Base-by-base conservation (phyloP, 805 yeast species). In the Yamadazyma endophytica region DNA sequence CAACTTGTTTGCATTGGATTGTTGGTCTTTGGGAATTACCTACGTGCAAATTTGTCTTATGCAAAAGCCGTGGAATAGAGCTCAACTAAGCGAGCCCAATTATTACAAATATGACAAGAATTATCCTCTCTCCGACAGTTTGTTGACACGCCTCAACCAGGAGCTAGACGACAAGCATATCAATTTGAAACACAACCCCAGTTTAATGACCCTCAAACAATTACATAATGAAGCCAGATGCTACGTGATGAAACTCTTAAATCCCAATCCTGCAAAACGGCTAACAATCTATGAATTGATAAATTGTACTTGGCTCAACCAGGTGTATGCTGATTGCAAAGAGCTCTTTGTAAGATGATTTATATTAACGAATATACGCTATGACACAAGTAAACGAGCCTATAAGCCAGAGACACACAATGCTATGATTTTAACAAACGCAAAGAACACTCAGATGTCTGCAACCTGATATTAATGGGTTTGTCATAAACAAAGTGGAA, bases 1-100 rank as follows among this genome's bases (percentile, higher is more conserved):
- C 15, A 29, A 39, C 6, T 30, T 39, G n/a, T 37, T 47, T 26
- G 26, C 36, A 1, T 16, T 31, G 7, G 81, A 75, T 49, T 54
- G 61, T 29, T 75, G 81, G 81, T 57, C 76, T 3, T 43, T 75
- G 24, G 79, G 75, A 0, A 58, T 75, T 6, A 42, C 70, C 5
- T 75, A 73, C 42, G 66, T 71, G 40, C 66, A 68, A 28, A 44
- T 75, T 14, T 56, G 42, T 24, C 50, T 67, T 7, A 55, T 73
- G 56, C 49, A 61, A 7, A 61, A 58, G 25, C 79, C 79, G 2
- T 75, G 81, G 81, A 39, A 43, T 0, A 52, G 42, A 22, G 68
- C 79, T 12, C 50, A 49, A 19, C n/a, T 31, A 2, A 37, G 37
- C n/a, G 60, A 56, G 29, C 29, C 39, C 26, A 25, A 40, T 32